Conservation (phyloP, 139 green algal genomes). For the Asterochloris sp. region DNA sequence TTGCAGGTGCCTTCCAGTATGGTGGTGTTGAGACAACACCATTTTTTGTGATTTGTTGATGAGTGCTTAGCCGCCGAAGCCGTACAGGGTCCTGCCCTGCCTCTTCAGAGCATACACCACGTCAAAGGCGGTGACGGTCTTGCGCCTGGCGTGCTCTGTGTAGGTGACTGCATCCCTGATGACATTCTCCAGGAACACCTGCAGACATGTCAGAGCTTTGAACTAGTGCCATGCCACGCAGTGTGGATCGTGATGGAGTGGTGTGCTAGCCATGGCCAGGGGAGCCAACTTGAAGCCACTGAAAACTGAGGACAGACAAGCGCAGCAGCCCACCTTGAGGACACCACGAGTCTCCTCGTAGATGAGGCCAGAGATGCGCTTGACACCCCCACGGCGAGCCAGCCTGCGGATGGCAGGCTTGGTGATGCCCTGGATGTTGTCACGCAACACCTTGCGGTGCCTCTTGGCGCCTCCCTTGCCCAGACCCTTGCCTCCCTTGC, state of each 20-base stretch:
- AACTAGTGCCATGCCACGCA: neutral
- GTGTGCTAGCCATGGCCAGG: too few relatives aligned
- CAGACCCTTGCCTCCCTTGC: constrained; percentile 94
- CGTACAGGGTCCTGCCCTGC: constrained; percentile 94
- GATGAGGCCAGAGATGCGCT: constrained; percentile 86
- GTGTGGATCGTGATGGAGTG: neutral
- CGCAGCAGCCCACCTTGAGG: neutral
- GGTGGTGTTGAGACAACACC: too few relatives aligned
- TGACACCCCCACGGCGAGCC: constrained; percentile 78
- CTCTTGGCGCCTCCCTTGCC: constrained; percentile 90
- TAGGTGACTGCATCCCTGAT: constrained; percentile 94
- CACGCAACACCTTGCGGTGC: constrained; percentile 84
- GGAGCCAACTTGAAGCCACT: too few relatives aligned
- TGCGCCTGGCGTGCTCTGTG: constrained; percentile 94
- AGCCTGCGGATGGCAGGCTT: constrained; percentile 82
- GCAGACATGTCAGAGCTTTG: neutral
- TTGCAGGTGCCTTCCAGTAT: too few relatives aligned
- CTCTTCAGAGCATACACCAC: constrained; percentile 94
- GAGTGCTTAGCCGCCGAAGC: constrained; percentile 85
- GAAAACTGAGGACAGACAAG: neutral
- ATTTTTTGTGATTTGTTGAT: neutral
- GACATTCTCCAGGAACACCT: constrained; percentile 73
- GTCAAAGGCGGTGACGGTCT: constrained; percentile 95
- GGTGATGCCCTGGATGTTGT: constrained; percentile 82
- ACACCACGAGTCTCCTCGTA: constrained; percentile 82